These are phyloP conservation scores for Fusarium drepaniforme DNA, from an alignment of 2,329 filamentous ascomycete genomes.

Conservation along the genomic window DNA sequence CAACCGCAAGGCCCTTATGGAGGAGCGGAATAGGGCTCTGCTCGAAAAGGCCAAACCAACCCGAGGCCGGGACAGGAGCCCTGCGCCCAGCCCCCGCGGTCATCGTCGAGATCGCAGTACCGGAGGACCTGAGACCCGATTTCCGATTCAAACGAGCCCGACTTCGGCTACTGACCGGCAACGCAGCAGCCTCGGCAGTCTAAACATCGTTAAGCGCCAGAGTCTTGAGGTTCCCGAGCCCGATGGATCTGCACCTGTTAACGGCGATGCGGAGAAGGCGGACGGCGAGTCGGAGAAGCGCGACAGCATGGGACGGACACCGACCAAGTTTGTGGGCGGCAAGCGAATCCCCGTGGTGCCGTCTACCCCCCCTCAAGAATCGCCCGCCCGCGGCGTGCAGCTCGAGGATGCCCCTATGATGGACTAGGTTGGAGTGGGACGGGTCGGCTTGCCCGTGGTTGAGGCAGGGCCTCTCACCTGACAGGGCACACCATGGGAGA, in stretches of 20 bases:
- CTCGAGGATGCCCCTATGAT: slow-evolving; percentile 67
- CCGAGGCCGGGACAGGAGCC: slow-evolving; percentile 81
- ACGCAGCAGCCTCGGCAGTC: slow-evolving; percentile 63
- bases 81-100: slow-evolving; percentile 70
- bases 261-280: slow-evolving; percentile 52
- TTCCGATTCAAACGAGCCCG: slow-evolving; percentile 82
- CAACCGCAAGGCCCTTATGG: slow-evolving; percentile 92
- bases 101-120: slow-evolving; percentile 87
- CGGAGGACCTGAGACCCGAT: slow-evolving; percentile 79
- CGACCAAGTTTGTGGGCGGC: slow-evolving; percentile 61
- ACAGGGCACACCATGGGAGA: slow-evolving; percentile 13
- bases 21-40: slow-evolving; percentile 88
- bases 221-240: slow-evolving; percentile 86
- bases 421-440: slow-evolving; percentile 51
- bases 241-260: slow-evolving; percentile 59
- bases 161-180: slow-evolving; percentile 65
- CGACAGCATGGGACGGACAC: slow-evolving; percentile 69
- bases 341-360: slow-evolving; percentile 53
- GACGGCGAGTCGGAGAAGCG: slow-evolving; percentile 65
- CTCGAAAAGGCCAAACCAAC: slow-evolving; percentile 74
- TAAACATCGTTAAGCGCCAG: slow-evolving; percentile 67
- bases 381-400: slow-evolving; percentile 58
- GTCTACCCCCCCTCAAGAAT: slow-evolving; percentile 47
- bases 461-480: slow-evolving; percentile 22
- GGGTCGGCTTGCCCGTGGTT: slow-evolving; percentile 20